Percentiles rank a stretch among this genome's conserved stretches.
Evolutionary conservation across 345 rosid genomes (phyloP).

Genomic region (Syzygium grande): DNA sequence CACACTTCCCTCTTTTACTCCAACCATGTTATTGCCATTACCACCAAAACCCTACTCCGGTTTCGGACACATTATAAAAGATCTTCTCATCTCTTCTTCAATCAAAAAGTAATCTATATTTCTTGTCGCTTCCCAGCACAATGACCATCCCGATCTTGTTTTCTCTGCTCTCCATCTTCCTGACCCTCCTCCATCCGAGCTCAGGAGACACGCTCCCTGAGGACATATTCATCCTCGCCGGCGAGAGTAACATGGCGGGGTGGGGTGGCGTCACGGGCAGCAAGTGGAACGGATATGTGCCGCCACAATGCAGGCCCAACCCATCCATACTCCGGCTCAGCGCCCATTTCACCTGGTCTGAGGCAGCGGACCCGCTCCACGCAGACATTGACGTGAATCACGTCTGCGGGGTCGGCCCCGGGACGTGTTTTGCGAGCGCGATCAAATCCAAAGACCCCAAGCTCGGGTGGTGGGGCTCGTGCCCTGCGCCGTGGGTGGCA

Average conservation of each 20-base stretch:
- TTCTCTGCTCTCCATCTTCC: not conserved
- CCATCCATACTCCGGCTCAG: slow-evolving; percentile 15
- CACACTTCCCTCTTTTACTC: not conserved
- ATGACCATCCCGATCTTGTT: not conserved
- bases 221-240: slow-evolving; percentile 35
- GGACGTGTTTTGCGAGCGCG: slow-evolving; percentile 35
- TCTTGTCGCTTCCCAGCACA: not conserved
- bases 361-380: slow-evolving; percentile 31
- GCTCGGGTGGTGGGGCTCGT: slow-evolving; percentile 25
- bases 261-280: slow-evolving; percentile 27
- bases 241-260: slow-evolving; percentile 52
- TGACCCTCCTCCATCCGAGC: not conserved
- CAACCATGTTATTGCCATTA: not conserved
- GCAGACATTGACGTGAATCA: slow-evolving; percentile 23
- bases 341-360: slow-evolving; percentile 17
- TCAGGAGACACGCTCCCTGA: not conserved
- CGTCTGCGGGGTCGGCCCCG: slow-evolving; percentile 39
- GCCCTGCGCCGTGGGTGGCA: slow-evolving; percentile 41
- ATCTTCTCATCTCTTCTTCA: not conserved
- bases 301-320: slow-evolving; percentile 17
- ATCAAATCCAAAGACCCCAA: not conserved
- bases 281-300: slow-evolving; percentile 28
- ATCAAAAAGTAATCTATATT: not conserved
- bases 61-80: not conserved
- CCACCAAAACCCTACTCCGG: not conserved